Percentiles rank a stretch among this genome's conserved stretches.
These are phyloP conservation scores for Trichophyton benhamiae DNA, from an alignment of 2,329 filamentous ascomycete species.

Conservation along the genomic window DNA sequence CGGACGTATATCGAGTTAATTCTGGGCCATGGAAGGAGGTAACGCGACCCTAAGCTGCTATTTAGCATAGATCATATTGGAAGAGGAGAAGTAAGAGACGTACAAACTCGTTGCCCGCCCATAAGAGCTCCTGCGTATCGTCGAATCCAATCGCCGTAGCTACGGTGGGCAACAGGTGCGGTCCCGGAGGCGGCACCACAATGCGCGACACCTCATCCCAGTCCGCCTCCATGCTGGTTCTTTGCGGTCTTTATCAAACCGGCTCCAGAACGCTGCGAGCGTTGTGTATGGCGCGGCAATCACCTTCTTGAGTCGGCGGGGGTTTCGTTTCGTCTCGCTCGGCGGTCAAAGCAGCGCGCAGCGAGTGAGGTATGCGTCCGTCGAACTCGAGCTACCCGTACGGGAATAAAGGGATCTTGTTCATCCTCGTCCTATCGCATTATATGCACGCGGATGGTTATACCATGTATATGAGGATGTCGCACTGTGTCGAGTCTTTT, in stretches of 20 bases:
- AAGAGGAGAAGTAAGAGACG: constrained; percentile 20
- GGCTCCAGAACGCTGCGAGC: not conserved
- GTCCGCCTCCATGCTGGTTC: constrained; percentile 34
- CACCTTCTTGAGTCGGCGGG: no score
- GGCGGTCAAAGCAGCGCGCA: not conserved
- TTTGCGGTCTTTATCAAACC: not conserved
- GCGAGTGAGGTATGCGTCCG: not conserved
- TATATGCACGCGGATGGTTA: not conserved
- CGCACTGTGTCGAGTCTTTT: no score
- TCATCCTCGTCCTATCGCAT: constrained; percentile 2
- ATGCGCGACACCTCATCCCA: constrained; percentile 63
- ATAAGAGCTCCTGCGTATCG: constrained; percentile 74
- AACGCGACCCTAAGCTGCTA: constrained; percentile 57
- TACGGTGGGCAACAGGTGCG: constrained; percentile 56
- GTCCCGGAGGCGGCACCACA: constrained; percentile 63
- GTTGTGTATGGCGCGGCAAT: no score
- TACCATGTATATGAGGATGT: not conserved
- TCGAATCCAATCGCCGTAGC: constrained; percentile 81
- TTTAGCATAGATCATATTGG: not conserved
- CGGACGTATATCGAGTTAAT: constrained; percentile 80
- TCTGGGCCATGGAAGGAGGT: constrained; percentile 79
- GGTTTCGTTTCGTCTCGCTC: not conserved
- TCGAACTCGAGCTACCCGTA: constrained; percentile 2
- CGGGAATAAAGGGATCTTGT: not conserved
- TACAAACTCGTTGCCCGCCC: constrained; percentile 86